Percentiles rank a stretch among this genome's conserved stretches.
phyloP scores from a whole-genome alignment of 2,329 filamentous ascomycete genomes.

The Ascosphaera apis region DNA sequence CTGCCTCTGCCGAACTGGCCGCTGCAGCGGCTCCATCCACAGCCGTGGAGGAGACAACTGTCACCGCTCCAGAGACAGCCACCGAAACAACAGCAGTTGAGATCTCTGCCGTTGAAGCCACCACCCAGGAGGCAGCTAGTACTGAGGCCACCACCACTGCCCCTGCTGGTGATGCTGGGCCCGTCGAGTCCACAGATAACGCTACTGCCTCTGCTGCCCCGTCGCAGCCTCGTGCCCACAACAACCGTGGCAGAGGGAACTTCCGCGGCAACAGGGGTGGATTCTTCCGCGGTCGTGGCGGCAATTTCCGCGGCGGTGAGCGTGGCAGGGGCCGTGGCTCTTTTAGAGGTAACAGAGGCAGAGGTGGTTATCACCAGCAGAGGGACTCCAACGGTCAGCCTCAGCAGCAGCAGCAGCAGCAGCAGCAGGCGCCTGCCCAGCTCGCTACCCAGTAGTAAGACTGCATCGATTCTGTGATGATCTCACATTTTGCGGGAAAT shows the following conservation, averaged over 20 bases:
- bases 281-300: constrained; percentile 14
- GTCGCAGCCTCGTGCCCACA: constrained; percentile 44
- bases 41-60: constrained; percentile 30
- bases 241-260: constrained; percentile 8
- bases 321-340: no score
- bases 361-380: no score
- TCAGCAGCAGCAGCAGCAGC: constrained; percentile 1
- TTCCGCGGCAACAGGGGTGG: constrained; percentile 8
- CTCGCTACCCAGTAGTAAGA: no score
- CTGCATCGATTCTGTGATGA: no score
- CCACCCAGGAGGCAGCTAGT: no score
- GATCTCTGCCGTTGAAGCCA: constrained; percentile 50
- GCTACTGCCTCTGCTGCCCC: constrained; percentile 14
- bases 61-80: constrained; percentile 24
- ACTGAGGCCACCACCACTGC: constrained; percentile 34
- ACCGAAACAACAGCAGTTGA: constrained; percentile 59
- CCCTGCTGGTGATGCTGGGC: constrained; percentile 9
- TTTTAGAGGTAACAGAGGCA: no score
- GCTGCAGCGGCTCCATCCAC: constrained; percentile 25
- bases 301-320: no score
- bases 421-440: no score
- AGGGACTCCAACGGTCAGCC: no score
- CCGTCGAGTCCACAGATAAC: constrained; percentile 2
- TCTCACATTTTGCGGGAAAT: no score
- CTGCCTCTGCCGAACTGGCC: constrained; percentile 17